Evolutionary conservation across 176 grass and related monocot genomes (phyloP).

Genomic region (Musa acuminata): DNA sequence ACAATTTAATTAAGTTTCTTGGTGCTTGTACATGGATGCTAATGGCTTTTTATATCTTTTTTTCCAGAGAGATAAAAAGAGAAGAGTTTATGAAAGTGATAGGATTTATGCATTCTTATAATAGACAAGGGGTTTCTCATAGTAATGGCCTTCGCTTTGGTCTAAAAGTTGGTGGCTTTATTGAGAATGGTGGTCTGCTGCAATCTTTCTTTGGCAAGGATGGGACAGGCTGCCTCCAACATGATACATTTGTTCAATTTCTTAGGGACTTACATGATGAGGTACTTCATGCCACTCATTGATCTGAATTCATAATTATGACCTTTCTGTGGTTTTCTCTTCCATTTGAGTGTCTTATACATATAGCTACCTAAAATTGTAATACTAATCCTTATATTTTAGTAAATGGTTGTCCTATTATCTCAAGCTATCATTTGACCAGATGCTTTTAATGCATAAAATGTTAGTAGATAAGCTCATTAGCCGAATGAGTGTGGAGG

Average conservation of each 20-base stretch:
- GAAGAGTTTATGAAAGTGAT: slow-evolving; percentile 94
- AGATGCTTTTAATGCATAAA: not conserved
- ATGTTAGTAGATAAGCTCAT: not conserved
- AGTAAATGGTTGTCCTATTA: not conserved
- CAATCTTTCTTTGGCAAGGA: slow-evolving; percentile 80
- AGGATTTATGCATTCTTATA: slow-evolving; percentile 66
- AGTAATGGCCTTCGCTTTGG: slow-evolving; percentile 65
- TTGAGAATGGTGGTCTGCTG: slow-evolving; percentile 74
- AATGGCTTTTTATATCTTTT: slow-evolving; percentile 10
- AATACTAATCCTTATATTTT: not conserved
- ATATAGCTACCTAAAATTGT: not conserved
- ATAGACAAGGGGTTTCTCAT: slow-evolving; percentile 77
- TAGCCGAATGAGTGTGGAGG: not conserved
- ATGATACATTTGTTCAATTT: slow-evolving; percentile 66
- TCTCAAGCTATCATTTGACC: not conserved
- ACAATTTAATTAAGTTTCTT: slow-evolving; percentile 26
- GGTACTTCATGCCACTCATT: slow-evolving; percentile 24
- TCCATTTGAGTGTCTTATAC: not conserved
- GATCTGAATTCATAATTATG: not conserved
- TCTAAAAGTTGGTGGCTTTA: slow-evolving; percentile 50
- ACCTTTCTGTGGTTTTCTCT: not conserved
- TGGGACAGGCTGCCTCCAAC: slow-evolving; percentile 57
- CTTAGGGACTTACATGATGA: slow-evolving; percentile 68
- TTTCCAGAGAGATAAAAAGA: slow-evolving; percentile 80
- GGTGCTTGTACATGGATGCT: slow-evolving; percentile 21